phyloP scores from a whole-genome alignment of 352 stramenopile species.

The Pythium oligandrum region DNA sequence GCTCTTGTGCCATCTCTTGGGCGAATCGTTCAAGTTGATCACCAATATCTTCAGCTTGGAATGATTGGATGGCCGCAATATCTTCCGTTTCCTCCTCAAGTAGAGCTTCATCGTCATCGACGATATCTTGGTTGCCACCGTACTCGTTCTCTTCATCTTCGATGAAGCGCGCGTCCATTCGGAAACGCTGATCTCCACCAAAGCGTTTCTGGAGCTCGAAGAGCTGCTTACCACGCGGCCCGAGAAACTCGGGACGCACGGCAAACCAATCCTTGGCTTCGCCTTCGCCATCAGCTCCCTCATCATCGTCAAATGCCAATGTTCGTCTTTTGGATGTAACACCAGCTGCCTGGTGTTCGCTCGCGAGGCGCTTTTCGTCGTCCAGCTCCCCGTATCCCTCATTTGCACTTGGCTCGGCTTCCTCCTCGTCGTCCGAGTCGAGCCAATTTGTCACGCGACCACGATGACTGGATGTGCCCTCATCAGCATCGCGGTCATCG shows the following conservation, averaged over 20 bases:
- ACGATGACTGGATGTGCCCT: background rate
- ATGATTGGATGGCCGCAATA: conserved; percentile 36
- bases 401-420: conserved; percentile 15
- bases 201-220: conserved; percentile 85
- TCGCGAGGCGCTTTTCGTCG: conserved; percentile 12
- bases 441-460: conserved; percentile 37
- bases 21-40: conserved; percentile 30
- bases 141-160: conserved; percentile 63
- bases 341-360: no score
- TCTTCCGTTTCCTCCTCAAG: conserved; percentile 11
- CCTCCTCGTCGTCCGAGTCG: conserved; percentile 53
- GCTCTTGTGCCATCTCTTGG: conserved; percentile 43
- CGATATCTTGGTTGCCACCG: conserved; percentile 32
- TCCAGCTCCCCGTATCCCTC: conserved; percentile 16
- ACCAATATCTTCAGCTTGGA: conserved; percentile 34
- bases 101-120: conserved; percentile 18
- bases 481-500: conserved; percentile 4
- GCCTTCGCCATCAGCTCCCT: conserved; percentile 20
- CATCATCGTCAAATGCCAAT: conserved; percentile 41
- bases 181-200: conserved; percentile 70
- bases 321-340: no score
- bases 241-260: conserved; percentile 66
- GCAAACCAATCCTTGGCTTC: conserved; percentile 41
- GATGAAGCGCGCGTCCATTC: conserved; percentile 71
- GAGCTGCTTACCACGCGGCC: conserved; percentile 58